Evolutionary conservation across 2,329 filamentous ascomycete genomes (phyloP).

Genomic region (Venturiaceae sp.): DNA sequence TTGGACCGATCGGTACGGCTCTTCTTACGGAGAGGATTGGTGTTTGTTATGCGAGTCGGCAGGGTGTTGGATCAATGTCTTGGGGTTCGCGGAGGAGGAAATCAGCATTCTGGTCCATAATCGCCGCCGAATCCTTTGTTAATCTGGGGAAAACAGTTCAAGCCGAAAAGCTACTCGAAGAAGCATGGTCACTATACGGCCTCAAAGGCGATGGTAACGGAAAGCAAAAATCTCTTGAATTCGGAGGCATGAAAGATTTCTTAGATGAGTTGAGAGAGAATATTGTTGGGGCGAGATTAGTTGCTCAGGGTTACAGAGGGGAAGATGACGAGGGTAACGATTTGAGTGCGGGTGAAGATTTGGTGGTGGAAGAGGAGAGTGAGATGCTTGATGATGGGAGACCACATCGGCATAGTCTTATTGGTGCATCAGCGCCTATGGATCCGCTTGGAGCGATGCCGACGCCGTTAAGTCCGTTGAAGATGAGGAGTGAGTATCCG

Average conservation of each 20-base stretch:
- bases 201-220: slow-evolving; percentile 25
- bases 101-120: slow-evolving; percentile 78
- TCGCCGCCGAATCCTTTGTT: slow-evolving; percentile 79
- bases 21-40: slow-evolving; percentile 80
- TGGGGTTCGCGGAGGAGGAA: slow-evolving; percentile 59
- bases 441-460: not conserved
- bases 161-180: slow-evolving; percentile 66
- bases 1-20: slow-evolving; percentile 67
- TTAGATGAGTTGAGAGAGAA: slow-evolving; percentile 59
- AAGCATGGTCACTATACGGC: slow-evolving; percentile 49
- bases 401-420: slow-evolving; percentile 33
- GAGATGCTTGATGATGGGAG: slow-evolving; percentile 23
- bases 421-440: slow-evolving; percentile 15
- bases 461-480: slow-evolving; percentile 7
- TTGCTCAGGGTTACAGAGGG: slow-evolving; percentile 16
- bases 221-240: slow-evolving; percentile 25
- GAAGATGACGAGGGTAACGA: slow-evolving; percentile 30
- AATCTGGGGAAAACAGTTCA: slow-evolving; percentile 66
- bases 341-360: slow-evolving; percentile 12
- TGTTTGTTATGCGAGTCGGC: slow-evolving; percentile 69
- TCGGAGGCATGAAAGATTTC: slow-evolving; percentile 48
- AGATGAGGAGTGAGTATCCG: not conserved
- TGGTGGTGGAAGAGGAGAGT: slow-evolving; percentile 14
- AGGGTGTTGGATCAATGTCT: slow-evolving; percentile 52
- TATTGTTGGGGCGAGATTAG: slow-evolving; percentile 33